These are phyloP conservation scores for Theobroma cacao DNA, from an alignment of 345 rosid genomes.

Conservation along the genomic window DNA sequence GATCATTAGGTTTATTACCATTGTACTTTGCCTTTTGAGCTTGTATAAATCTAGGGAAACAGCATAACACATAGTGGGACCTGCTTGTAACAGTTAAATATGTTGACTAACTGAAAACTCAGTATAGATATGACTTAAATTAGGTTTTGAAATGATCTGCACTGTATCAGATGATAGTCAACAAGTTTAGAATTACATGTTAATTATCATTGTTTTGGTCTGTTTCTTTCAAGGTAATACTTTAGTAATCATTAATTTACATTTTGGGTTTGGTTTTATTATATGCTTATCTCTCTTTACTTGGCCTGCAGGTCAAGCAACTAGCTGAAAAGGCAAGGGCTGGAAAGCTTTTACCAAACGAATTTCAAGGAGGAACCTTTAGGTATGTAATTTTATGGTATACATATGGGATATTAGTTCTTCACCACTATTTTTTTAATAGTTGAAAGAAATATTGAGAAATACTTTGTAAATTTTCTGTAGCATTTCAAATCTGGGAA, in stretches of 20 bases:
- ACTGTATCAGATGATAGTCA: background rate
- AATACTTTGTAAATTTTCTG: slow-evolving; percentile 25
- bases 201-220: background rate
- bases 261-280: background rate
- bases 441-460: slow-evolving; percentile 3
- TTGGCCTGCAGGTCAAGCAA: slow-evolving; percentile 69
- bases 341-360: slow-evolving; percentile 88
- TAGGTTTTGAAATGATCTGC: background rate
- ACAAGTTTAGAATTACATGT: background rate
- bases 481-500: slow-evolving; percentile 99
- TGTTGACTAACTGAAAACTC: background rate
- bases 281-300: slow-evolving; percentile 2
- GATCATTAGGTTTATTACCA: background rate
- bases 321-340: slow-evolving; percentile 89
- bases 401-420: background rate
- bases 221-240: background rate
- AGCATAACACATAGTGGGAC: background rate
- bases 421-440: background rate
- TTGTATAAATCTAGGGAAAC: background rate
- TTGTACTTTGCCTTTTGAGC: background rate
- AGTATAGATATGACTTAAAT: background rate
- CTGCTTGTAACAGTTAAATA: background rate
- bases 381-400: slow-evolving; percentile 40
- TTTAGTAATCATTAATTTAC: background rate
- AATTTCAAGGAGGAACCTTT: slow-evolving; percentile 98